Evolutionary conservation across 768 basidiomycete species (phyloP).

Genomic region (Leccinum pellstonianum): DNA sequence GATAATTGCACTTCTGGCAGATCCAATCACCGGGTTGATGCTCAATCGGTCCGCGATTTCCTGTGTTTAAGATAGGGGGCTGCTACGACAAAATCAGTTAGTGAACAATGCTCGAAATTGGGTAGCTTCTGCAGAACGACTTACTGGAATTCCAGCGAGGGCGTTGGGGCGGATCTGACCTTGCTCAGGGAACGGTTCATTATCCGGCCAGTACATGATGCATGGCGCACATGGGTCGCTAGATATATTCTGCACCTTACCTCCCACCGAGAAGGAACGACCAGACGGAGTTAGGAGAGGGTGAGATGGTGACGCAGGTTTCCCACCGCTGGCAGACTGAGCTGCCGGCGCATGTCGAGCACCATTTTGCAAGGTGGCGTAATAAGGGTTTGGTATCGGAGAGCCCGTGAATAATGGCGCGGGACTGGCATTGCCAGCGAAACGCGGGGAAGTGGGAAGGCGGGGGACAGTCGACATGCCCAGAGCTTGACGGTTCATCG

Average conservation of each 20-base stretch:
- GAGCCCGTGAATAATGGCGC: conserved; percentile 16
- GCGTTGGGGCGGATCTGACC: conserved; percentile 70
- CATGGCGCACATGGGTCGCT: conserved; percentile 69
- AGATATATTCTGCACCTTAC: conserved; percentile 78
- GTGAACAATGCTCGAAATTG: background rate
- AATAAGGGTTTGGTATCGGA: conserved; percentile 31
- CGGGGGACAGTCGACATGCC: conserved; percentile 22
- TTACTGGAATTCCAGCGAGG: conserved; percentile 54
- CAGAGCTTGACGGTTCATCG: conserved; percentile 32
- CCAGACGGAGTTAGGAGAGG: conserved; percentile 84
- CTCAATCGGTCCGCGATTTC: conserved; percentile 84
- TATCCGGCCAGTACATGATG: conserved; percentile 90
- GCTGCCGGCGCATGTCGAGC: conserved; percentile 30
- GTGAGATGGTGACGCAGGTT: conserved; percentile 47
- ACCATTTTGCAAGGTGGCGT: conserved; percentile 15
- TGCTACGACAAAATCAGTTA: conserved; percentile 43
- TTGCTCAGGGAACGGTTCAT: conserved; percentile 78
- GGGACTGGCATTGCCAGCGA: conserved; percentile 18
- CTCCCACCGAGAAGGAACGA: conserved; percentile 70
- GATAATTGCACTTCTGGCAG: conserved; percentile 80
- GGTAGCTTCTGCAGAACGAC: conserved; percentile 14
- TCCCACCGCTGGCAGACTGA: conserved; percentile 24
- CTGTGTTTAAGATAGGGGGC: conserved; percentile 86
- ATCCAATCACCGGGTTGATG: conserved; percentile 85
- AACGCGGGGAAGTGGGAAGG: conserved; percentile 28